Base-by-base conservation (phyloP, 257 asterid genomes). In the Solanum clarkiae region DNA sequence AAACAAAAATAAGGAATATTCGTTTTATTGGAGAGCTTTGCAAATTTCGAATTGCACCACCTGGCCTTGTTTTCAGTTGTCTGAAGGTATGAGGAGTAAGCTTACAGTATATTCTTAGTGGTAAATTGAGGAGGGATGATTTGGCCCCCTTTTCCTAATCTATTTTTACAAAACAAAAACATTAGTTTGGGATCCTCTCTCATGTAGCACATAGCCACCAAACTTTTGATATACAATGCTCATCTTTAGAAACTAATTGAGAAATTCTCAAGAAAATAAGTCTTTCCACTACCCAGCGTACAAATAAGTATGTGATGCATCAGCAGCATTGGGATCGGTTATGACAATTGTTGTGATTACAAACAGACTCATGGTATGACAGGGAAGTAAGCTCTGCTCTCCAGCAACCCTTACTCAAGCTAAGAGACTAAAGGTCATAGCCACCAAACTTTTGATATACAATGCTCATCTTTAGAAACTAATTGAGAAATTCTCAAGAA, bases 1-100 rank as follows among this genome's bases (percentile, higher is more conserved):
- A 97, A 90, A 94, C 98, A 70, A 97, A 97, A 88, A 97, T 97
- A 88, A 90, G 98, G 92, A 97, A 97, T 86, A 97, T 97, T 63
- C 92, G 99, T 54, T 97, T 97, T 88, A 93, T 97, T 87, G 99
- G 99, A 86, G 99, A 97, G 89, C 98, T 97, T 87, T 94, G 98
- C 98, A 97, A 97, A 93, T 97, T 97, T 75, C 93, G 93, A 92
- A 91, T 97, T 85, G 98, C 99, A 40, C 92, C 98, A 36, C 85
- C 97, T 84, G 94, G 98, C 90, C 90, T 97, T 80, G 95, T 93
- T 86, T 94, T 95, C 91, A 95, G 94, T 88, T 95, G 97, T 90
- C 91, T 97, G 84, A 97, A 95, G 98, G 99, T 97, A 92, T 81
- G 85, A 49, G 80, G 71, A 77, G 83, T 65, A 51, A 85, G 62